Conservation (phyloP, 306 rosid species). For the Glycine tomentella region DNA sequence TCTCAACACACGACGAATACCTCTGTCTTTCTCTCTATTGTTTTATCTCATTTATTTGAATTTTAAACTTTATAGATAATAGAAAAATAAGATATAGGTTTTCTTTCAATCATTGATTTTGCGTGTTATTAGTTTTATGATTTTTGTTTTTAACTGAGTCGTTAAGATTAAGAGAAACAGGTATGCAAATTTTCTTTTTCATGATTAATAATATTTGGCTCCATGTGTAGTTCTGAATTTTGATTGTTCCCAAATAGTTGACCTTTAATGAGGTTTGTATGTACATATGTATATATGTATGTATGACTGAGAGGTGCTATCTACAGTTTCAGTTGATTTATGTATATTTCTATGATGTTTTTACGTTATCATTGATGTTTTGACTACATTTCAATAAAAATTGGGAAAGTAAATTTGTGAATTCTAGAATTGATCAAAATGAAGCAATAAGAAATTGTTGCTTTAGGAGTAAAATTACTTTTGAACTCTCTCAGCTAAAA, state of each 20-base stretch:
- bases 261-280: neutral
- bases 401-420: too few species aligned
- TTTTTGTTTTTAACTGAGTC: neutral
- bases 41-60: too few species aligned
- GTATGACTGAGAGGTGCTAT: neutral
- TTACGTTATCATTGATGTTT: too few species aligned
- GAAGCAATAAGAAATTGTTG: too few species aligned
- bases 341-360: neutral
- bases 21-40: slow-evolving; percentile 1
- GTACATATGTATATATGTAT: neutral
- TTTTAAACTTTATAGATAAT: too few species aligned
- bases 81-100: neutral
- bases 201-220: neutral
- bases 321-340: neutral
- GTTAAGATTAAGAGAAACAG: too few species aligned
- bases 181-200: too few species aligned
- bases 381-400: neutral
- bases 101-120: neutral
- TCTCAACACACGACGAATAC: slow-evolving; percentile 41
- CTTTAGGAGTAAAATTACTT: too few species aligned
- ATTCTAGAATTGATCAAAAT: too few species aligned
- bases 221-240: neutral
- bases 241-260: neutral
- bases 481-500: too few species aligned
- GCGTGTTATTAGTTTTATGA: neutral